Evolutionary conservation across 1,139 yeast species (phyloP).

Genomic region (Magnusiomyces tetraspermus): DNA sequence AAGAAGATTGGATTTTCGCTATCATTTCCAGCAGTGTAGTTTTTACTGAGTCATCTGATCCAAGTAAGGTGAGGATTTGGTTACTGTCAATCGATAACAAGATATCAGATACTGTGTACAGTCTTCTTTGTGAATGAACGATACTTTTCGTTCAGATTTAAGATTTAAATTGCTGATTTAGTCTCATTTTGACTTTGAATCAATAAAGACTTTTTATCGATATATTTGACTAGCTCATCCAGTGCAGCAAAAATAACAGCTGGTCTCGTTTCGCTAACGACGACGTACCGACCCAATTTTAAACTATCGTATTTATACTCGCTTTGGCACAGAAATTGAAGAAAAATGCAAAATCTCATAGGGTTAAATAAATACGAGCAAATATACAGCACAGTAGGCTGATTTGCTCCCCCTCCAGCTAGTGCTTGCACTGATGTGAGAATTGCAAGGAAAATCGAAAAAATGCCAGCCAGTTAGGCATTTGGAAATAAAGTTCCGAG

Average conservation of each 20-base stretch:
- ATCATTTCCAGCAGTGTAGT: conserved; percentile 34
- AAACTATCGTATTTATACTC: conserved; percentile 20
- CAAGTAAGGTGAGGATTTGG: conserved; percentile 31
- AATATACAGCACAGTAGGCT: conserved; percentile 25
- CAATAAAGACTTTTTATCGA: too few species aligned
- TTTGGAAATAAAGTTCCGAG: conserved; percentile 28
- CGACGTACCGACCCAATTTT: conserved; percentile 25
- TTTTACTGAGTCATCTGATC: conserved; percentile 36
- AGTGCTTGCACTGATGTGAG: conserved; percentile 28
- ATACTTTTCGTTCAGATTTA: conserved; percentile 1
- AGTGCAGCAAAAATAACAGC: conserved; percentile 29
- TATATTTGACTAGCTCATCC: too few species aligned
- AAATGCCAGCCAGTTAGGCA: conserved; percentile 32
- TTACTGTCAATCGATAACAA: conserved; percentile 24
- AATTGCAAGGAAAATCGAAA: conserved; percentile 30
- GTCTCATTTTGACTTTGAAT: too few species aligned
- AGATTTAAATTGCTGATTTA: too few species aligned
- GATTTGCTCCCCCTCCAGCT: conserved; percentile 22
- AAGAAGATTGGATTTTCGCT: conserved; percentile 29
- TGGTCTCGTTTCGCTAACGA: conserved; percentile 23
- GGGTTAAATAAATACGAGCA: conserved; percentile 32
- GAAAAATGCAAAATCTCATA: conserved; percentile 29
- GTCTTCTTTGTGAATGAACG: conserved; percentile 14
- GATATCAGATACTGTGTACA: conserved; percentile 23
- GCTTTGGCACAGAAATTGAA: conserved; percentile 27